Evolutionary conservation across 257 asterid species (phyloP), one percentile per base, ranked within the genome.

Genomic region (Solanum neorickii): DNA sequence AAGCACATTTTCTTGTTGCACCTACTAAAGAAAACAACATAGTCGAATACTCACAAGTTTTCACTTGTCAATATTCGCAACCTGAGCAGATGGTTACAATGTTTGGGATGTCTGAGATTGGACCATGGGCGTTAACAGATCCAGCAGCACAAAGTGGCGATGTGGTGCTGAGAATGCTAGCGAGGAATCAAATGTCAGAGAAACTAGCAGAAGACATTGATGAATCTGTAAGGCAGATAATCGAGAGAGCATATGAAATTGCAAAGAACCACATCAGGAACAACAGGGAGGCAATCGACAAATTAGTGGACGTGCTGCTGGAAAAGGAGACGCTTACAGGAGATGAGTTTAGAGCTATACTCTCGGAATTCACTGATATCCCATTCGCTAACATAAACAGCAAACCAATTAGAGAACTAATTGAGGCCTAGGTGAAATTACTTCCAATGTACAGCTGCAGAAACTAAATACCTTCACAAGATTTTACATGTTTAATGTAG

Each of bases 71-170:
- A 14, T 39, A 25, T 46, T 76, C 39, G 47, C 15, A n/a, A 16
- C 59, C 2, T 12, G 18, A 75, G 47, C 91, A 94, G 94, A 95
- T 94, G 97, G 96, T 94, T 25, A 90, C 91, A 42, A 75, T 89
- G 80, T 92, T 90, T 65, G 98, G 98, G 44, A 94, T 95, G 98
- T 95, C 98, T 9, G 96, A 95, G 90, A 90, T 93, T 23, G 94
- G 97, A 15, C 95, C 97, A 14, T 94, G 95, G 95, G 86, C 93
- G 6, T 60, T 94, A 91, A 83, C 87, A 14, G 94, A 93, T 83
- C 94, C 94, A 77, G 88, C 88, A n/a, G 89, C 60, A 7, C 96
- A 92, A 88, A 95, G 94, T 89, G 69, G 96, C n/a, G 98, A 95
- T 82, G 47, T 95, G 85, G 96, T 95, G 68, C 42, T 95, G 73